phyloP scores from a whole-genome alignment of 768 basidiomycete species.

The Leucocoprinus sp. region DNA sequence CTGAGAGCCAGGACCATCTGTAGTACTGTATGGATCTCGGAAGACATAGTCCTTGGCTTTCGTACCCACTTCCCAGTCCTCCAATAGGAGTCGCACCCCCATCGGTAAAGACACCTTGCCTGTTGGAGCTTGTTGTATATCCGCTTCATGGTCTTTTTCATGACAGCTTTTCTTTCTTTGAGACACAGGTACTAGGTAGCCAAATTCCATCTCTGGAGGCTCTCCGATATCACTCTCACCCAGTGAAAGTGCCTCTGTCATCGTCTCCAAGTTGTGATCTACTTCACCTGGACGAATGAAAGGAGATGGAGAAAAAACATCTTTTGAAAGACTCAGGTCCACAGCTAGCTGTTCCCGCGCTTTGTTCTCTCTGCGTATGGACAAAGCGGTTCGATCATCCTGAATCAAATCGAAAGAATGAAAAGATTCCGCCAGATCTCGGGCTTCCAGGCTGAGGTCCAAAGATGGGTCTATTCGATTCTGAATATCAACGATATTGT shows the following conservation, averaged over 20 bases:
- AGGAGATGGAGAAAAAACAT: constrained; percentile 44
- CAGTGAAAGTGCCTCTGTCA: constrained; percentile 55
- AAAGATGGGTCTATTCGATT: constrained; percentile 31
- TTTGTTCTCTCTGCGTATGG: constrained; percentile 39
- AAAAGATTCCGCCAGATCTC: constrained; percentile 30
- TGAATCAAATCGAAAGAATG: constrained; percentile 34
- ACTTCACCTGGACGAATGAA: constrained; percentile 23
- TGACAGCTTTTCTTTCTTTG: constrained; percentile 20
- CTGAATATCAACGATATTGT: constrained; percentile 40
- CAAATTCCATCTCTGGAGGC: constrained; percentile 52
- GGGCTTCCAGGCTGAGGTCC: constrained; percentile 20
- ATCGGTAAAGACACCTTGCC: constrained; percentile 25
- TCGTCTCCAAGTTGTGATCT: constrained; percentile 37
- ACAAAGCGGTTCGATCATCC: constrained; percentile 28
- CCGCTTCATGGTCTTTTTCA: constrained; percentile 18
- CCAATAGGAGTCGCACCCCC: constrained; percentile 56
- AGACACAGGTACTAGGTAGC: constrained; percentile 47
- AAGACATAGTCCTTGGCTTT: constrained; percentile 45
- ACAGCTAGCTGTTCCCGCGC: constrained; percentile 55
- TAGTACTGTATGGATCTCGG: constrained; percentile 43
- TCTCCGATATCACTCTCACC: constrained; percentile 25
- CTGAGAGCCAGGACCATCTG: constrained; percentile 11
- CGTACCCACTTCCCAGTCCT: constrained; percentile 57
- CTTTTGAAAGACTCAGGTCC: constrained; percentile 52
- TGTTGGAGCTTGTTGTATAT: constrained; percentile 4